These are phyloP conservation scores for Eucalyptus globulus DNA, from an alignment of 345 rosid genomes.

Conservation along the genomic window DNA sequence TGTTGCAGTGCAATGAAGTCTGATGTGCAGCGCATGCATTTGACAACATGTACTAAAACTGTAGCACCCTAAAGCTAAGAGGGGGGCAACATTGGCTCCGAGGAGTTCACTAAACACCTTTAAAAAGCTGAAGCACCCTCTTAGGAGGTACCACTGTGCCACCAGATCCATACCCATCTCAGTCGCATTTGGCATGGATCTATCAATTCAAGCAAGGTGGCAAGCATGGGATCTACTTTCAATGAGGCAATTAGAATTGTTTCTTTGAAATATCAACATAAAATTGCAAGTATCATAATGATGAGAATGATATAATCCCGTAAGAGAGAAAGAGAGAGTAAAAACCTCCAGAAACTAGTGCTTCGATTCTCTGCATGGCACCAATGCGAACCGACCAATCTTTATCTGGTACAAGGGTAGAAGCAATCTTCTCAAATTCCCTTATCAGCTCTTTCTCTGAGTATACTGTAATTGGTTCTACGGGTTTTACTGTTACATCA, in stretches of 20 bases:
- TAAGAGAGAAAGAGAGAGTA: neutral
- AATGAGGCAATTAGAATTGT: neutral
- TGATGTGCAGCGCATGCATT: neutral
- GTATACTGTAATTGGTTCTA: constrained; percentile 80
- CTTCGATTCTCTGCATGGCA: constrained; percentile 98
- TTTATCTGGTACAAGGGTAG: constrained; percentile 93
- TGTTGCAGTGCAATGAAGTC: neutral
- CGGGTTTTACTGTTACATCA: constrained; percentile 61
- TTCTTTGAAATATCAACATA: neutral
- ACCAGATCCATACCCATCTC: neutral
- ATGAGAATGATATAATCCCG: neutral
- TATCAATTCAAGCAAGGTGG: neutral
- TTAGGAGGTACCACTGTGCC: neutral
- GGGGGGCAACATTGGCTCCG: neutral
- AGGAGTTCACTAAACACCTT: neutral
- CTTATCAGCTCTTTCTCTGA: constrained; percentile 93
- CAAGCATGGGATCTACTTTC: neutral
- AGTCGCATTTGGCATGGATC: neutral
- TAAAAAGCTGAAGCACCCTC: neutral
- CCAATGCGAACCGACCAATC: constrained; percentile 98
- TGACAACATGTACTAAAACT: neutral
- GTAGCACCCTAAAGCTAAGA: neutral
- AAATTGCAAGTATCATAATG: neutral
- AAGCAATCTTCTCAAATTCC: constrained; percentile 89
- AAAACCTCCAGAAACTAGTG: constrained; percentile 87